Conservation (phyloP, 176 grass and related monocot genomes). For the Aegilops sharonensis region DNA sequence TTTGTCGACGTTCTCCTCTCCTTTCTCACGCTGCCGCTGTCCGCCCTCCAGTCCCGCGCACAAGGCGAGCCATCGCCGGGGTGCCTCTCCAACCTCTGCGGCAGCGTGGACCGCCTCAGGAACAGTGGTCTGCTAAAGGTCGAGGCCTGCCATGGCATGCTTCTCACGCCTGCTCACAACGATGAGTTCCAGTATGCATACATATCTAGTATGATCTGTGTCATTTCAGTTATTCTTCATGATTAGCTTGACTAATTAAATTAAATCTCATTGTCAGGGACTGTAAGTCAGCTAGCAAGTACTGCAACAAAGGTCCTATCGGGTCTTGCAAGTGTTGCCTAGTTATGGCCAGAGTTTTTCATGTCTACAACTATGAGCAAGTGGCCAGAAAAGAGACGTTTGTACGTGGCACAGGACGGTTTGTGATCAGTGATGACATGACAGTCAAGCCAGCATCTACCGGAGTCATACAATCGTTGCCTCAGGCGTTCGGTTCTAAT, state of each 20-base stretch:
- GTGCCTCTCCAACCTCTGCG: conserved; percentile 13
- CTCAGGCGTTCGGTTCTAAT: background rate
- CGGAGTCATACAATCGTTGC: background rate
- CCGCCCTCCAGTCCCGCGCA: background rate
- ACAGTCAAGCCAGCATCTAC: background rate
- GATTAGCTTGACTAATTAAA: background rate
- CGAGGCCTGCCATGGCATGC: background rate
- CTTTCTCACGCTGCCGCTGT: conserved; percentile 17
- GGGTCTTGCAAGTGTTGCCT: background rate
- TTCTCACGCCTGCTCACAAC: background rate
- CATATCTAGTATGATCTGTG: background rate
- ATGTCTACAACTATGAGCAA: background rate
- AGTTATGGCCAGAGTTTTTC: background rate
- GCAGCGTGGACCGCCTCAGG: background rate
- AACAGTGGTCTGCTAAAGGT: background rate
- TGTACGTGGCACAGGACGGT: background rate
- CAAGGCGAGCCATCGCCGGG: background rate
- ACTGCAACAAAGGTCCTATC: background rate
- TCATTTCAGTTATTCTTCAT: background rate
- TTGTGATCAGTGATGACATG: background rate
- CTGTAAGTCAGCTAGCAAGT: background rate
- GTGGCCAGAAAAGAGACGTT: background rate
- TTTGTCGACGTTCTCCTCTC: conserved; percentile 12
- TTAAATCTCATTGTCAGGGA: background rate
- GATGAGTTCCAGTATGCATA: background rate